phyloP scores from a whole-genome alignment of 768 basidiomycete species.

The Termitomyces sp. region DNA sequence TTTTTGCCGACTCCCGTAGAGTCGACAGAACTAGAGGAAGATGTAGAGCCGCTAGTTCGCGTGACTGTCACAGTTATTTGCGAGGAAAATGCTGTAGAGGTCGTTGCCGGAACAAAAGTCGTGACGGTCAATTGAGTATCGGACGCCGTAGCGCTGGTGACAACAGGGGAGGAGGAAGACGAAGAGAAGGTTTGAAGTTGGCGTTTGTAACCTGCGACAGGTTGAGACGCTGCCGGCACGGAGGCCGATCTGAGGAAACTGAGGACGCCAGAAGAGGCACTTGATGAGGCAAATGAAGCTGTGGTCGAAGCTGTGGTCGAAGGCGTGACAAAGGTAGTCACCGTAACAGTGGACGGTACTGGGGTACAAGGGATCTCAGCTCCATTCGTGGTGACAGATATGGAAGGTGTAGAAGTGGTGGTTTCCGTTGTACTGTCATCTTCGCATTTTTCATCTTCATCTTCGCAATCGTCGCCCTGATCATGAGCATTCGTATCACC shows the following conservation, averaged over 20 bases:
- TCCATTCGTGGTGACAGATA: background rate
- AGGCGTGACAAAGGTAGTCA: conserved; percentile 3
- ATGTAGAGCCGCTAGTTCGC: background rate
- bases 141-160: background rate
- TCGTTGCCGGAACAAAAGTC: background rate
- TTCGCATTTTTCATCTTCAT: conserved; percentile 7
- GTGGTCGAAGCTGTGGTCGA: conserved; percentile 9
- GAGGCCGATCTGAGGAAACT: background rate
- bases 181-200: conserved; percentile 8
- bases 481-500: background rate
- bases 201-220: conserved; percentile 13
- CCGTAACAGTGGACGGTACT: background rate
- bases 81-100: background rate
- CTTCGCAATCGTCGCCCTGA: background rate
- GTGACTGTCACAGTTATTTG: background rate
- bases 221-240: conserved; percentile 1
- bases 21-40: conserved; percentile 3
- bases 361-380: conserved; percentile 1
- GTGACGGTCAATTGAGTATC: background rate
- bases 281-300: conserved; percentile 2
- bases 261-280: background rate
- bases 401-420: conserved; percentile 9
- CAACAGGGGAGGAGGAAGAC: background rate
- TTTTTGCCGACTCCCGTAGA: conserved; percentile 20
- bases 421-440: conserved; percentile 5